phyloP scores from a whole-genome alignment of 140 eudicot genomes.

The Stevia rebaudiana region DNA sequence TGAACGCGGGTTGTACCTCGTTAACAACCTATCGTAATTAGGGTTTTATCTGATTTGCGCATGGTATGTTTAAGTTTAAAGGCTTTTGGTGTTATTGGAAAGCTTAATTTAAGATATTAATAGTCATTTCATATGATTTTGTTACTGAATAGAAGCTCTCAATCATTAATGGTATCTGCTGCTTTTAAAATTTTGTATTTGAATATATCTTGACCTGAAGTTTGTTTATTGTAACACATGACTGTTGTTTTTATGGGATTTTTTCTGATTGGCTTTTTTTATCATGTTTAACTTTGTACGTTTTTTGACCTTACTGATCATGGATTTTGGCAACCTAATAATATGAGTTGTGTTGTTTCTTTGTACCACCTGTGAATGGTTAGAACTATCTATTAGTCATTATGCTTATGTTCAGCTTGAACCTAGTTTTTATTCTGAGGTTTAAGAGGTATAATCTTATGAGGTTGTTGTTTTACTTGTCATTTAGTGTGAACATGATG shows the following conservation, averaged over 20 bases:
- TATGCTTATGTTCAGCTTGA: background rate
- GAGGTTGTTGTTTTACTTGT: background rate
- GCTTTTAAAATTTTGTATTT: background rate
- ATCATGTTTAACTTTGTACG: background rate
- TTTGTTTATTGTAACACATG: background rate
- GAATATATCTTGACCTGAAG: background rate
- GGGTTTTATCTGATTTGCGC: slow-evolving; percentile 16
- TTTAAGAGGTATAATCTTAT: background rate
- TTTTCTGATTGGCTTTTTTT: background rate
- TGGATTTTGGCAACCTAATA: no score
- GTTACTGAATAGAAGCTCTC: background rate
- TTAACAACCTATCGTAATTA: background rate
- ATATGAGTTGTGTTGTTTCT: background rate
- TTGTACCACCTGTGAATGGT: background rate
- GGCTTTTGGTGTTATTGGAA: background rate
- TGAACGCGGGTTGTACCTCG: background rate
- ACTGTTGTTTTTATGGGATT: background rate
- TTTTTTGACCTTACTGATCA: no score
- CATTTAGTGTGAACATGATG: background rate
- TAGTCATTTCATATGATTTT: background rate
- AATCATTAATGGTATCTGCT: background rate
- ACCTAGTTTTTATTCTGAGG: background rate
- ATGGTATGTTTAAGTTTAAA: background rate
- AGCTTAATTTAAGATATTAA: background rate
- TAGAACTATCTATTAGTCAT: background rate